These are phyloP conservation scores for Hemileccinum rubropunctum DNA, from an alignment of 768 basidiomycete genomes.

Conservation along the genomic window DNA sequence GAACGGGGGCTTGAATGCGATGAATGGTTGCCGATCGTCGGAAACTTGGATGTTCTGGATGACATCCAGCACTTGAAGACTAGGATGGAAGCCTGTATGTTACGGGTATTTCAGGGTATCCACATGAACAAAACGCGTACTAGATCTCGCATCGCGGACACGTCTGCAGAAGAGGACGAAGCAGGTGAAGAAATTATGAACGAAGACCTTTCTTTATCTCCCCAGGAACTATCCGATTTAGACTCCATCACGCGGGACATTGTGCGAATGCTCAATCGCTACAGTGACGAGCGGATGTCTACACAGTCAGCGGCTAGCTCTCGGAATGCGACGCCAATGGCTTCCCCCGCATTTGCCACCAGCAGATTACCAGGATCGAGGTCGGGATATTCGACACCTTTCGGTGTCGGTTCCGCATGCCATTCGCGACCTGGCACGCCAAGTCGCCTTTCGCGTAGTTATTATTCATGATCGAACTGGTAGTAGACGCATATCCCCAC, in stretches of 20 bases:
- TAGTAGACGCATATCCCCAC: conserved; percentile 15
- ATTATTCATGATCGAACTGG: conserved; percentile 23
- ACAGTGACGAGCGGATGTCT: conserved; percentile 61
- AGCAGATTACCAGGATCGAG: conserved; percentile 39
- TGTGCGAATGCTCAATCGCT: conserved; percentile 69
- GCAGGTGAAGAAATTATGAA: conserved; percentile 47
- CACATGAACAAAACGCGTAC: conserved; percentile 35
- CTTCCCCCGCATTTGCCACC: conserved; percentile 44
- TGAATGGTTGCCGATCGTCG: conserved; percentile 84
- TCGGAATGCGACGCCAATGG: conserved; percentile 63
- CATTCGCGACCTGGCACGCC: conserved; percentile 66
- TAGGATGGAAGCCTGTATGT: conserved; percentile 78
- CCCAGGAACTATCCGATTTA: conserved; percentile 71
- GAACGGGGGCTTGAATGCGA: conserved; percentile 82
- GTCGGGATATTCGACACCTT: conserved; percentile 64
- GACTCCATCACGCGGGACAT: conserved; percentile 72
- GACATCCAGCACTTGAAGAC: conserved; percentile 79
- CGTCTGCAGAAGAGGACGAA: conserved; percentile 48
- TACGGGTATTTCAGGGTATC: conserved; percentile 89
- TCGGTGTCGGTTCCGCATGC: conserved; percentile 39
- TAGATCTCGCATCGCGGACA: conserved; percentile 31
- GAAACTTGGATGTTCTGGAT: conserved; percentile 70
- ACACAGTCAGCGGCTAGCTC: conserved; percentile 60
- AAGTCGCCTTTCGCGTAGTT: conserved; percentile 47
- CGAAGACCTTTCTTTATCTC: conserved; percentile 53